Evolutionary conservation across 306 rosid genomes (phyloP).

Genomic region (Cucurbita argyrosperma): DNA sequence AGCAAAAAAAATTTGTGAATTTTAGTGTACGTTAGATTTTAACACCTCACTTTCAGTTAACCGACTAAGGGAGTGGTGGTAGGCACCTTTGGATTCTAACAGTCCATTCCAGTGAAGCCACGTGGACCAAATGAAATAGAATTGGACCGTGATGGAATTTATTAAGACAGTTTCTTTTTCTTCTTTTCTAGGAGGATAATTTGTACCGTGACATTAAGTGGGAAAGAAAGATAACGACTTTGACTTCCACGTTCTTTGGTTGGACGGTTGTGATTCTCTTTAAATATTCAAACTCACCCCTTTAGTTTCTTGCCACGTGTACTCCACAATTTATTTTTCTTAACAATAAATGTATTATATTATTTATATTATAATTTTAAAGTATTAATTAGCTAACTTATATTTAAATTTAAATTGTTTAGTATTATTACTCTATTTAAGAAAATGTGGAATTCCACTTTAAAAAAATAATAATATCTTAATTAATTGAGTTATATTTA

Average conservation of each 20-base stretch:
- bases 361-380: too few species aligned
- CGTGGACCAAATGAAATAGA: neutral
- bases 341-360: too few species aligned
- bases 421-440: too few species aligned
- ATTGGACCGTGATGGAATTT: slow-evolving; percentile 3
- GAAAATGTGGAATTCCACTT: too few species aligned
- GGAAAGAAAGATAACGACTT: neutral
- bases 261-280: neutral
- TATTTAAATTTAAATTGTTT: too few species aligned
- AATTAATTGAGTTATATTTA: too few species aligned
- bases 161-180: neutral
- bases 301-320: neutral
- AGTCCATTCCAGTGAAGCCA: neutral
- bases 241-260: neutral
- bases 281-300: neutral
- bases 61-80: neutral
- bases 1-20: neutral
- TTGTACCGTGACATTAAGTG: neutral
- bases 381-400: too few species aligned
- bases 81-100: neutral
- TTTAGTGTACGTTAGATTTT: neutral
- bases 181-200: neutral
- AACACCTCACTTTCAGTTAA: neutral
- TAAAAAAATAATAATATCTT: too few species aligned
- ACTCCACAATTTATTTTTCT: neutral